These are phyloP conservation scores for Ganoderma lucidum DNA, from an alignment of 1,284 basidiomycete species.

Conservation along the genomic window DNA sequence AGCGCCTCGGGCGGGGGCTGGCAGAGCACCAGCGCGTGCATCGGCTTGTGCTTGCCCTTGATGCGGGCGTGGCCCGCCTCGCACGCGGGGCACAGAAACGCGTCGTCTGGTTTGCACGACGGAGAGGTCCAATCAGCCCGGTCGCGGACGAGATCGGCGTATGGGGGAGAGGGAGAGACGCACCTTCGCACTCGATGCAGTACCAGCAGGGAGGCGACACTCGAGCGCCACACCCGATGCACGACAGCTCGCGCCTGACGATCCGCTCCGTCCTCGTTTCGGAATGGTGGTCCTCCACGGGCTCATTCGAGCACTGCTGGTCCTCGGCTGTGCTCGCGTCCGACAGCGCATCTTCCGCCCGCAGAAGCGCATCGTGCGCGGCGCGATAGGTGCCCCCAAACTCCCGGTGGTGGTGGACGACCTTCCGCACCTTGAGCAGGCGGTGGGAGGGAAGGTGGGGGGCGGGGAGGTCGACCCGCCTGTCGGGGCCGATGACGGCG, in stretches of 20 bases:
- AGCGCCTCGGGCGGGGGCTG: slow-evolving; percentile 19
- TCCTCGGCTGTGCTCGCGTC: slow-evolving; percentile 17
- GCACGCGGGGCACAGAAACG: slow-evolving; percentile 26
- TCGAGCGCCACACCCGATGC: slow-evolving; percentile 19
- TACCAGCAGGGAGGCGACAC: slow-evolving; percentile 34
- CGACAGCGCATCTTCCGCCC: slow-evolving; percentile 26
- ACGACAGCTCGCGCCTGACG: slow-evolving; percentile 18
- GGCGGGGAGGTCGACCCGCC: slow-evolving; percentile 22
- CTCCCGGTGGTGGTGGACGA: slow-evolving; percentile 29
- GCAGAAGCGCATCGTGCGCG: slow-evolving; percentile 28
- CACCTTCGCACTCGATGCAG: slow-evolving; percentile 34
- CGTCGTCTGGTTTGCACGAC: slow-evolving; percentile 16
- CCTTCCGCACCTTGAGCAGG: slow-evolving; percentile 30
- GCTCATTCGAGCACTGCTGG: not conserved
- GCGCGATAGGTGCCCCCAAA: slow-evolving; percentile 27
- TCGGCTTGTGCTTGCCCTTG: slow-evolving; percentile 25
- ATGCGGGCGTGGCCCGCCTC: slow-evolving; percentile 18
- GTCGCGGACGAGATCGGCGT: not conserved
- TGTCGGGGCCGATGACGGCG: slow-evolving; percentile 24
- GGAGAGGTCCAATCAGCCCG: not conserved
- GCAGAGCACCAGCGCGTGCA: slow-evolving; percentile 29
- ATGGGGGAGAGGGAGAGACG: not conserved
- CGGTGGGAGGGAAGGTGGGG: slow-evolving; percentile 31
- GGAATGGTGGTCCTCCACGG: not conserved
- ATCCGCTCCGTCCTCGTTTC: slow-evolving; percentile 2